A percentile compares a stretch with the other conserved stretches of the same genome.
phyloP scores from a whole-genome alignment of 176 grass and related monocot genomes.

The Oryza punctata region DNA sequence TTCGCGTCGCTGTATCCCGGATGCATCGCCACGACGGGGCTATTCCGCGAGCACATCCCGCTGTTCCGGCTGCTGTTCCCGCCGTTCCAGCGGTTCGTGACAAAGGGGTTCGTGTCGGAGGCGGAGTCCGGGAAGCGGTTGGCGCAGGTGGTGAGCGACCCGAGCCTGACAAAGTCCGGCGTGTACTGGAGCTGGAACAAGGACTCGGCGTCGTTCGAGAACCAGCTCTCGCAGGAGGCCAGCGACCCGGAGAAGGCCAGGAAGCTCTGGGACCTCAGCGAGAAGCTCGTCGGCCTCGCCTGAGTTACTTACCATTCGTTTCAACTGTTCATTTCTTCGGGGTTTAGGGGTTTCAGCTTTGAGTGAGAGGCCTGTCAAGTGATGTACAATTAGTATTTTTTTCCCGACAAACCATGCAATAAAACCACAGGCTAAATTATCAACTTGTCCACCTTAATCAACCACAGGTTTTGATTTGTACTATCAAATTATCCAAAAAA shows the following conservation, averaged over 20 bases:
- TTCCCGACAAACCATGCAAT: constrained; percentile 32
- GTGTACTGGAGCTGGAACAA: constrained; percentile 99
- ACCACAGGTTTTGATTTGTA: too few relatives aligned
- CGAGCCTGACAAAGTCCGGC: constrained; percentile 88
- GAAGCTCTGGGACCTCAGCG: constrained; percentile 85
- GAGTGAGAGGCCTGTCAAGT: background rate
- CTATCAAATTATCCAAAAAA: too few relatives aligned
- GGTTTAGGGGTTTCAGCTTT: background rate
- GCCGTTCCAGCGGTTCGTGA: constrained; percentile 80
- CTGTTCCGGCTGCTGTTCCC: constrained; percentile 74
- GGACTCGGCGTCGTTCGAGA: constrained; percentile 82
- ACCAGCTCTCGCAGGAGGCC: constrained; percentile 87
- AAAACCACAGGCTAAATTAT: constrained; percentile 44
- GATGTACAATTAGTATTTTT: constrained; percentile 38
- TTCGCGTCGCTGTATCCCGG: constrained; percentile 86
- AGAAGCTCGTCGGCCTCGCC: constrained; percentile 86
- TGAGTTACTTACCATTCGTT: background rate
- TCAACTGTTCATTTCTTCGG: constrained; percentile 13
- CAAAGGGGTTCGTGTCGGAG: constrained; percentile 84
- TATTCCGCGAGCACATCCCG: constrained; percentile 89
- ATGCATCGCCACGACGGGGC: constrained; percentile 82
- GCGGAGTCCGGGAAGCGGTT: constrained; percentile 80
- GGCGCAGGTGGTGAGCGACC: constrained; percentile 82
- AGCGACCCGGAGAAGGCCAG: constrained; percentile 72
- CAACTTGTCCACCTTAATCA: too few relatives aligned